Evolutionary conservation across 1,284 basidiomycete species (phyloP), one percentile per base, ranked within the genome.

Genomic region (Sphagnurus paluster): DNA sequence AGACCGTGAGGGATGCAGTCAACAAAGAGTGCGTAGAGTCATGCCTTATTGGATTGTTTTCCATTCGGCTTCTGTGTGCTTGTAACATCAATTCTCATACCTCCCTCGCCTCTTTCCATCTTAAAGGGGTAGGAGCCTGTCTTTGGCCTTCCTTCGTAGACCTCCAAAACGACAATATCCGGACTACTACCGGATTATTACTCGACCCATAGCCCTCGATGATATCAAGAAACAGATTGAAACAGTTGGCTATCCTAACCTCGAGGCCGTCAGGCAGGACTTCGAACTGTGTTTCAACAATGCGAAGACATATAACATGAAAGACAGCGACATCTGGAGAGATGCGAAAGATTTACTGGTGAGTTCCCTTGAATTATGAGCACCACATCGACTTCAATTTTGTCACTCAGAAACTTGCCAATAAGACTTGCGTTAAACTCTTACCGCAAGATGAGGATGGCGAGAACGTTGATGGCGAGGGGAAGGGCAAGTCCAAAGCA

Each of bases 281-380:
- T 82, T 94, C 39, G 90, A 94, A 56, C 75, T 85, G 28, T 91
- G 93, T 66, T 96, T 94, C 66, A 79, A 76, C 58, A 98, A 98
- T 63, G 94, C 94, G 16, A 91, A 91, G 70, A 73, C 77, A 55
- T 98, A 94, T 69, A 98, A 98, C 65, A 75, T 84, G 64, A 85
- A 87, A 62, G 89, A 87, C 21, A 95, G 92, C 63, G 76, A 76
- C 46, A 93, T 97, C 44, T 95, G 83, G 76, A 76, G 78, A 47
- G 90, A 94, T 67, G 93, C 94, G 7, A 87, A 86, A 62, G 75
- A 77, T 35, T 63, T 82, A 25, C 59, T 77, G 57, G 80, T 81
- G 52, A 39, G 66, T 59, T 49, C 11, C 20, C 25, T 35, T 39
- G 14, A 10, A 11, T 16, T 9, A 49, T 17, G 41, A 21, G 34